Evolutionary conservation across 2,329 filamentous ascomycete species (phyloP).

Genomic region (Xylariaceae sp.): DNA sequence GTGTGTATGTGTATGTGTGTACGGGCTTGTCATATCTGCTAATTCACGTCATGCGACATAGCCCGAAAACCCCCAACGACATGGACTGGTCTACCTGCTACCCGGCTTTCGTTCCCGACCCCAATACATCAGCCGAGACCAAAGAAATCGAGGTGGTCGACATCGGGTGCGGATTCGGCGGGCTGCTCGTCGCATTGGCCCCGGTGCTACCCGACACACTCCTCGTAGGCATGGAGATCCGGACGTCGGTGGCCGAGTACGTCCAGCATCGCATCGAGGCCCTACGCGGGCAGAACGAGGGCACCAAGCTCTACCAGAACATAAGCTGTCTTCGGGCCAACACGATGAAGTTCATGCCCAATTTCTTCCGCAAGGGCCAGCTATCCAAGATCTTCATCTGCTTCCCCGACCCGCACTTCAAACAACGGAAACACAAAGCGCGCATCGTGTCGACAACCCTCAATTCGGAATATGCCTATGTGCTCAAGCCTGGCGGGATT

Average conservation of each 20-base stretch:
- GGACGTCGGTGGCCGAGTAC: slow-evolving; percentile 83
- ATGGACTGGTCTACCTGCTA: slow-evolving; percentile 93
- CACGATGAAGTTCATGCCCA: slow-evolving; percentile 99
- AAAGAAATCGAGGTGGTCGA: slow-evolving; percentile 88
- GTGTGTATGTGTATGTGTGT: no score
- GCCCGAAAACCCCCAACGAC: slow-evolving; percentile 69
- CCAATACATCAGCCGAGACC: slow-evolving; percentile 26
- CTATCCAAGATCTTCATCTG: slow-evolving; percentile 93
- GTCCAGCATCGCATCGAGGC: slow-evolving; percentile 84
- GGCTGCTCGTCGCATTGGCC: slow-evolving; percentile 79
- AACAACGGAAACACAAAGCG: slow-evolving; percentile 94
- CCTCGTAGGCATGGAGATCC: slow-evolving; percentile 89
- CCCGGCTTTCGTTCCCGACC: slow-evolving; percentile 43
- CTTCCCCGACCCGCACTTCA: slow-evolving; percentile 98
- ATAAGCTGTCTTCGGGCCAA: slow-evolving; percentile 86
- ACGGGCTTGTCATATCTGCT: not conserved
- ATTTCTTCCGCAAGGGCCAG: slow-evolving; percentile 82
- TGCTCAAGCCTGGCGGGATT: slow-evolving; percentile 74
- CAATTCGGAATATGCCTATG: slow-evolving; percentile 91
- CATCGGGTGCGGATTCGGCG: slow-evolving; percentile 95
- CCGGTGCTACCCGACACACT: slow-evolving; percentile 77
- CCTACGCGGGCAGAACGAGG: slow-evolving; percentile 62
- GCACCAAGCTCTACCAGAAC: slow-evolving; percentile 67
- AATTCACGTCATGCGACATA: slow-evolving; percentile 35
- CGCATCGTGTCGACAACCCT: slow-evolving; percentile 86